Base-by-base conservation (phyloP, 108 stramenopile genomes). In the Skeletonema costatum region DNA sequence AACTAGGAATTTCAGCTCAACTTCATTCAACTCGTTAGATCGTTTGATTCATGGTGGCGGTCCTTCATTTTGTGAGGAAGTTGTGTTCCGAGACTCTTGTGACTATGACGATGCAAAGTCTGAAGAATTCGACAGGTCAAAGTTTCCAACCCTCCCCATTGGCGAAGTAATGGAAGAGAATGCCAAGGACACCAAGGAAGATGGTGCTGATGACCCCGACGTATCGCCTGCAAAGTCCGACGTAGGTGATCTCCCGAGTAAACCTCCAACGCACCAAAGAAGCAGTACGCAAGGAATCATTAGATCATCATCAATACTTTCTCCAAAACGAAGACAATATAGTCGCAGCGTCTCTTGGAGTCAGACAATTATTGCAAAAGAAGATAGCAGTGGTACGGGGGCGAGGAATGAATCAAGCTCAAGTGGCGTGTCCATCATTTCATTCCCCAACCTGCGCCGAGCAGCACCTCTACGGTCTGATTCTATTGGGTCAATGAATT, bases 271-370 rank as follows among this genome's bases (percentile, higher is more conserved):
- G 32, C 70, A 58, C 73, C 71, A 70, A 59, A 39, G 72, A 50
- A 72, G 74, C 53, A 82, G 71, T 46, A 82, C 82, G 12, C 46
- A 33, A 32, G 69, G 73, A 17, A 81, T 81, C 56, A 81, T 81
- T 62, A 75, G 71, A 35, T 63, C 66, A 2, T 81, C 80, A 8
- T 74, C 68, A 16, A 74, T 42, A 9, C 61, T 12, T 32, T 53
- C 73, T 31, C 53, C 63, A 39, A 35, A 35, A 38, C 30, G 63
- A 64, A 76, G 70, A 29, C 75, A 67, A 16, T 82, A 82, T 44
- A 64, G 35, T 46, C 82, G 82, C 32, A 82, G 82, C 39, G 82
- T 82, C 17, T 82, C 82, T 11, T 82, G 82, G 82, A 69, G 75
- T 44, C 75, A 76, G 5, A 59, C 76, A 59, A 75, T 73, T 32